Conservation (phyloP, 2,329 filamentous ascomycete genomes). For the Septoria linicola region DNA sequence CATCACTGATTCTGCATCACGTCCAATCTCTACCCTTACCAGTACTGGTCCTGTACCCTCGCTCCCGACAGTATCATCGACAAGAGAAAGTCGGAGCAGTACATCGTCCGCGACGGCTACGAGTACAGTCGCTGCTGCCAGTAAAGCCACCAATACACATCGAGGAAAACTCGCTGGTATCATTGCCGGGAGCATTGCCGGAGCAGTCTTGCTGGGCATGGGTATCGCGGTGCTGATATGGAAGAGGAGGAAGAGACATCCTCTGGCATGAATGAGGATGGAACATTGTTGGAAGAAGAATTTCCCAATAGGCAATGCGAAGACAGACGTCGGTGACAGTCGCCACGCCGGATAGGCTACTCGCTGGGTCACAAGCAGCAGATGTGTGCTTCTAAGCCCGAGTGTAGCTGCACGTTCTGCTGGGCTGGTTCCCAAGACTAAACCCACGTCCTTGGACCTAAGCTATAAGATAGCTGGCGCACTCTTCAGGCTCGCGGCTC, state of each 20-base stretch:
- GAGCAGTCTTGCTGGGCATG: neutral
- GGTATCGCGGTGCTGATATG: neutral
- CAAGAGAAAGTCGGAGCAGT: neutral
- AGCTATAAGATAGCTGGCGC: too few relatives aligned
- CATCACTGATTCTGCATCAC: neutral
- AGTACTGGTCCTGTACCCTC: neutral
- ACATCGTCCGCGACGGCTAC: neutral
- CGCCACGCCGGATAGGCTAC: too few relatives aligned
- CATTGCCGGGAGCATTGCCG: conserved; percentile 3
- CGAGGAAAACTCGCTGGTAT: conserved; percentile 2
- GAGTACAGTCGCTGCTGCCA: neutral
- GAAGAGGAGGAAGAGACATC: neutral
- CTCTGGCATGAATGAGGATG: neutral
- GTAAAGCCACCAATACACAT: conserved; percentile 1
- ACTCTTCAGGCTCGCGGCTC: too few relatives aligned
- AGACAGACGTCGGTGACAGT: too few relatives aligned
- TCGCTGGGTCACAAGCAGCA: too few relatives aligned
- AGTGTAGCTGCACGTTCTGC: too few relatives aligned
- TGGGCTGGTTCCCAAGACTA: too few relatives aligned
- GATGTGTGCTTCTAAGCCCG: too few relatives aligned
- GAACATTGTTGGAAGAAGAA: too few relatives aligned
- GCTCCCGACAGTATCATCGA: neutral
- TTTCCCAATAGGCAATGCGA: too few relatives aligned
- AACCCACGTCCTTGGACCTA: too few relatives aligned
- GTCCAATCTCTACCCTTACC: neutral